A percentile compares a stretch with the other conserved stretches of the same genome.
Evolutionary conservation across 2,329 filamentous ascomycete genomes (phyloP).

Genomic region (Hymenoscyphus scutula): DNA sequence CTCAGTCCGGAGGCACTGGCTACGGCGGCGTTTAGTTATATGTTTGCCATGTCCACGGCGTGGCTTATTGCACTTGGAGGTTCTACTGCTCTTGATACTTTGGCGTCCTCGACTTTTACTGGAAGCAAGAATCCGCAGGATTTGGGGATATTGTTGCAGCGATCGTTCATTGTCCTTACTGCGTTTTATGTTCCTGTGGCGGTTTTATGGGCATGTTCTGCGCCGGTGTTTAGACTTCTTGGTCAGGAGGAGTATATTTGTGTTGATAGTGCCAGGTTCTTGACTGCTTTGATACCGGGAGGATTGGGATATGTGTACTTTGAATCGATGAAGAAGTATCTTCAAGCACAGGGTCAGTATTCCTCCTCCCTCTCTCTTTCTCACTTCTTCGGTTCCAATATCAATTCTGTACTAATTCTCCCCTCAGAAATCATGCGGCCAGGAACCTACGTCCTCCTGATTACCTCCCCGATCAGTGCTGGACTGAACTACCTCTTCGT

Average conservation of each 20-base stretch:
- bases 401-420: background rate
- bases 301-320: conserved; percentile 87
- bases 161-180: conserved; percentile 69
- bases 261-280: conserved; percentile 67
- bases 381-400: no score
- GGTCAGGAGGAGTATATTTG: conserved; percentile 80
- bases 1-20: conserved; percentile 77
- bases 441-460: conserved; percentile 76
- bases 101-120: conserved; percentile 80
- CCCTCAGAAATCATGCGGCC: conserved; percentile 66
- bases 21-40: conserved; percentile 82
- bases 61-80: conserved; percentile 86
- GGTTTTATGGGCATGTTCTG: conserved; percentile 71
- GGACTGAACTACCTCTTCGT: conserved; percentile 79
- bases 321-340: conserved; percentile 79
- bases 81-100: conserved; percentile 80
- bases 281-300: conserved; percentile 73
- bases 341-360: conserved; percentile 74
- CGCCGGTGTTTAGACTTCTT: conserved; percentile 69
- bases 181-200: conserved; percentile 72
- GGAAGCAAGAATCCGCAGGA: conserved; percentile 76
- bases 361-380: conserved; percentile 53
- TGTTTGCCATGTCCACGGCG: conserved; percentile 88
- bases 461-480: conserved; percentile 79
- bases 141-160: conserved; percentile 74